These are phyloP conservation scores for Hymenoscyphus linearis DNA, from an alignment of 2,329 filamentous ascomycete genomes.

Conservation along the genomic window DNA sequence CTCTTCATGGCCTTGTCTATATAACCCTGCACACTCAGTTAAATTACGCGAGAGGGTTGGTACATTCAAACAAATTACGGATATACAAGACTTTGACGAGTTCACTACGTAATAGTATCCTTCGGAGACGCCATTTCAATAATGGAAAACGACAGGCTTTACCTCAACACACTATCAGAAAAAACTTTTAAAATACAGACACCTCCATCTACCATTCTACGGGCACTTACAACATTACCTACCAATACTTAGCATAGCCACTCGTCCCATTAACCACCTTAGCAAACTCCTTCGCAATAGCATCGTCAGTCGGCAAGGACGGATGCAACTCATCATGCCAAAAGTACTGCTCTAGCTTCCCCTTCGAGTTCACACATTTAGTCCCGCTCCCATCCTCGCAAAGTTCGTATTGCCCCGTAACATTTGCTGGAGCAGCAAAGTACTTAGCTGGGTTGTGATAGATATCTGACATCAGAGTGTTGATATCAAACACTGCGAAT, in stretches of 20 bases:
- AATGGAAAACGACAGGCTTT: too few species aligned
- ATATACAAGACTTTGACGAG: background rate
- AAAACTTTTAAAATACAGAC: background rate
- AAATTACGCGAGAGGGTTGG: too few species aligned
- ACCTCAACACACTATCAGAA: too few species aligned
- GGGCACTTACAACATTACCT: background rate
- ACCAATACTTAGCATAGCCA: slow-evolving; percentile 33
- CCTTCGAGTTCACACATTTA: slow-evolving; percentile 34
- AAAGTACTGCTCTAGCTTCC: slow-evolving; percentile 53
- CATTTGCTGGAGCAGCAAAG: slow-evolving; percentile 58
- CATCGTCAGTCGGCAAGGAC: slow-evolving; percentile 55
- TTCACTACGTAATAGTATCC: too few species aligned
- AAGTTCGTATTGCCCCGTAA: slow-evolving; percentile 50
- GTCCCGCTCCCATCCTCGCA: slow-evolving; percentile 39
- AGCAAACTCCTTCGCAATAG: slow-evolving; percentile 52
- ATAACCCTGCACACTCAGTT: too few species aligned
- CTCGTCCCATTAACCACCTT: slow-evolving; percentile 45
- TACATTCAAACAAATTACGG: background rate
- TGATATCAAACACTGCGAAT: slow-evolving; percentile 63
- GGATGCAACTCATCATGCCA: slow-evolving; percentile 76
- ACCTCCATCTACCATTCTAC: background rate
- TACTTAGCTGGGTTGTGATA: slow-evolving; percentile 55
- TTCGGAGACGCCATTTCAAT: too few species aligned
- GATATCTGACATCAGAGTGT: slow-evolving; percentile 60
- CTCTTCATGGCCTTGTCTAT: too few species aligned